Evolutionary conservation across 768 basidiomycete species (phyloP).

Genomic region (Auriscalpium orientale): DNA sequence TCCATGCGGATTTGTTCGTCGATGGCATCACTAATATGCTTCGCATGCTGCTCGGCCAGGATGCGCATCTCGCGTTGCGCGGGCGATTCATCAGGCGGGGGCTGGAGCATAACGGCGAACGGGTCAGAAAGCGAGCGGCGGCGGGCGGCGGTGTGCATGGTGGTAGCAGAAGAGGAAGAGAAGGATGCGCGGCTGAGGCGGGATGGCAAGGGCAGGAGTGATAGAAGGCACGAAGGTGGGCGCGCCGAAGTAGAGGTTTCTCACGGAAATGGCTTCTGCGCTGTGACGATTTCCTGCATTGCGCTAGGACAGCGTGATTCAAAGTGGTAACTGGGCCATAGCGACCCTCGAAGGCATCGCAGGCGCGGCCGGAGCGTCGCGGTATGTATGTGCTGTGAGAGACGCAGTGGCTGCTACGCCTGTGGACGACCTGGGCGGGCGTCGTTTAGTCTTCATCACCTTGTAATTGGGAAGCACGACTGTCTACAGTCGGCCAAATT

Average conservation of each 20-base stretch:
- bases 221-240: too few species aligned
- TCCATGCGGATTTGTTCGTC: constrained; percentile 73
- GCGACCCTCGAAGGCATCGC: constrained; percentile 78
- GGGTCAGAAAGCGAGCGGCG: constrained; percentile 57
- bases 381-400: constrained; percentile 22
- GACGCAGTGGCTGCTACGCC: constrained; percentile 41
- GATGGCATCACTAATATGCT: constrained; percentile 66
- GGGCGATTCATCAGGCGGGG: constrained; percentile 66
- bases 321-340: constrained; percentile 80
- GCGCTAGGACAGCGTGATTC: constrained; percentile 67
- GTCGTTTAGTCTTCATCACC: constrained; percentile 77
- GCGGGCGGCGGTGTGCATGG: not conserved
- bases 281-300: constrained; percentile 70
- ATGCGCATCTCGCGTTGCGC: constrained; percentile 59
- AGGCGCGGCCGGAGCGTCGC: constrained; percentile 80
- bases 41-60: constrained; percentile 61
- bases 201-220: too few species aligned
- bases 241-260: constrained; percentile 16
- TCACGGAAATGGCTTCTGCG: constrained; percentile 68
- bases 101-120: constrained; percentile 55
- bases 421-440: constrained; percentile 77
- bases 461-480: constrained; percentile 80
- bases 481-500: constrained; percentile 35
- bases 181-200: too few species aligned
- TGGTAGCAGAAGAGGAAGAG: too few species aligned